Conservation (phyloP, 768 basidiomycete genomes). For the Xerocomellus intermedius region DNA sequence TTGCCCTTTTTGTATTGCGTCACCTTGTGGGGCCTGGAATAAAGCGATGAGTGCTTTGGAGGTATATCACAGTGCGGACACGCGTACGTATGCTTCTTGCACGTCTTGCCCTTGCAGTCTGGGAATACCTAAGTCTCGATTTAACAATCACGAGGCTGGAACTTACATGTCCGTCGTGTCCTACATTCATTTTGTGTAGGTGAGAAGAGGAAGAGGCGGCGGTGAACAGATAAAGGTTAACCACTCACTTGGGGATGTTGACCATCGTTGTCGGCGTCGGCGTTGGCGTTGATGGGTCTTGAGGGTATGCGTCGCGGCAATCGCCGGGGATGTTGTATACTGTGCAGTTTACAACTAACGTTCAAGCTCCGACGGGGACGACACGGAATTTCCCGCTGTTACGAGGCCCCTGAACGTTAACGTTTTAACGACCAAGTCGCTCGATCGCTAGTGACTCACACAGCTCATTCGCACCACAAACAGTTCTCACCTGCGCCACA, state of each 20-base stretch:
- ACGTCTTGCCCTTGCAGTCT: conserved; percentile 94
- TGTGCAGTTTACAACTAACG: conserved; percentile 23
- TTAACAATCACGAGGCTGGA: background rate
- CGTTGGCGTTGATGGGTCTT: conserved; percentile 13
- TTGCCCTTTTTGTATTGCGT: conserved; percentile 99
- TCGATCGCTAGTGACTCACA: too few species aligned
- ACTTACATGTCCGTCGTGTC: conserved; percentile 95
- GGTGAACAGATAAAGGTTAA: background rate
- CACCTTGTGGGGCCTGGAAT: conserved; percentile 92
- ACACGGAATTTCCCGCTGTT: background rate
- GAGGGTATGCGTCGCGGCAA: conserved; percentile 23
- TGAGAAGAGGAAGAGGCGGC: conserved; percentile 21
- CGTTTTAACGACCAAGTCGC: too few species aligned
- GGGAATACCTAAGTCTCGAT: conserved; percentile 6
- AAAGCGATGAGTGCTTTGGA: background rate
- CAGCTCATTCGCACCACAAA: too few species aligned
- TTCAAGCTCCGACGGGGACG: conserved; percentile 18
- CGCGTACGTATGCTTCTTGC: conserved; percentile 96
- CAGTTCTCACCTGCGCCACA: too few species aligned
- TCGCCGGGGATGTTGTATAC: conserved; percentile 23
- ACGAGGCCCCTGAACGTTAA: too few species aligned
- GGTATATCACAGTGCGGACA: conserved; percentile 5
- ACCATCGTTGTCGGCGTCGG: conserved; percentile 61
- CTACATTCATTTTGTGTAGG: conserved; percentile 35
- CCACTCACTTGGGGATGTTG: conserved; percentile 88